These are phyloP conservation scores for Chondrostereum purpureum DNA, from an alignment of 1,284 basidiomycete species.

Conservation along the genomic window DNA sequence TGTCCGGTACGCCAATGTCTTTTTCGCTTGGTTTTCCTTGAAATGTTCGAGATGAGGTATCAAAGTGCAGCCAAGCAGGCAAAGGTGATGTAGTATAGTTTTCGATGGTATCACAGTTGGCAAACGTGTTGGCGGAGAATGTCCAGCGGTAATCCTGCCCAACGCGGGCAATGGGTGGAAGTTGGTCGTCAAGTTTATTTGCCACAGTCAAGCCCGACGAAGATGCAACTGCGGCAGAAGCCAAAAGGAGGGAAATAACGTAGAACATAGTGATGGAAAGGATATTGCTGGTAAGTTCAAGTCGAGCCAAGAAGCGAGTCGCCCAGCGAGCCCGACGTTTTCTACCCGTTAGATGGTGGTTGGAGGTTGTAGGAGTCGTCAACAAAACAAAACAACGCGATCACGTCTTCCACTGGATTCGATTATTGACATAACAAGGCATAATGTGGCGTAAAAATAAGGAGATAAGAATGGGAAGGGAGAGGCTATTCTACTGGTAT, in stretches of 20 bases:
- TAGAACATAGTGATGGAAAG: conserved; percentile 55
- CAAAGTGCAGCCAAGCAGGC: conserved; percentile 63
- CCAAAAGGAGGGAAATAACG: conserved; percentile 49
- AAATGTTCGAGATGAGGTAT: conserved; percentile 44
- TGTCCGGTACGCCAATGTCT: conserved; percentile 50
- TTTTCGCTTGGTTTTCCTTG: conserved; percentile 47
- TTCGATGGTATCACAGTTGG: conserved; percentile 29
- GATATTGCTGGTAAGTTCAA: conserved; percentile 35
- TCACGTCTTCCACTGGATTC: conserved; percentile 1
- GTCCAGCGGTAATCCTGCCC: conserved; percentile 58
- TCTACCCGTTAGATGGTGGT: not conserved
- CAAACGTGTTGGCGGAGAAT: conserved; percentile 55
- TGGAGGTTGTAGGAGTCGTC: conserved; percentile 8
- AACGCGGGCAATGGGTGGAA: conserved; percentile 56
- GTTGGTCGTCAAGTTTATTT: conserved; percentile 51
- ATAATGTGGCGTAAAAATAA: conserved; percentile 1
- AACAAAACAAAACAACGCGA: conserved; percentile 20
- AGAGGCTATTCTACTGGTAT: conserved; percentile 1
- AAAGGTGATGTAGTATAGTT: conserved; percentile 42
- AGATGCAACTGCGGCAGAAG: conserved; percentile 27
- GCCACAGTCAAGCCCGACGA: conserved; percentile 40
- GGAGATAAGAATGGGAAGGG: conserved; percentile 1
- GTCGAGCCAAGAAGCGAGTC: conserved; percentile 41
- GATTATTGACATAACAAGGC: conserved; percentile 2
- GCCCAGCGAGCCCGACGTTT: conserved; percentile 42